phyloP scores from a whole-genome alignment of 257 asterid species.

The Solanum paucissectum region DNA sequence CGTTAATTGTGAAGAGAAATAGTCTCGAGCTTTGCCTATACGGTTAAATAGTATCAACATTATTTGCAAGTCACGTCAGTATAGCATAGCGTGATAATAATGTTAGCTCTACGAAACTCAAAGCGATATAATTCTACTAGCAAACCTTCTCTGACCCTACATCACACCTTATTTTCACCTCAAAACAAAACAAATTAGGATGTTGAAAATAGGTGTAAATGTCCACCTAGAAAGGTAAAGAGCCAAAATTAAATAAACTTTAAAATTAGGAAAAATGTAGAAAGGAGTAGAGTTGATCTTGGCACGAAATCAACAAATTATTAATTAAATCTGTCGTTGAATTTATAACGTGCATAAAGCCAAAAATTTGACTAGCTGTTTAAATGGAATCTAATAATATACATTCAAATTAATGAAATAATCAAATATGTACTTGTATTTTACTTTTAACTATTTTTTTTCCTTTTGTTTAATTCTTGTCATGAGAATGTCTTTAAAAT shows the following conservation, averaged over 20 bases:
- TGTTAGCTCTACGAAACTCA: neutral
- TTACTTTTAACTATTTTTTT: neutral
- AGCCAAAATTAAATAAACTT: neutral
- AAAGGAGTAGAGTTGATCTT: neutral
- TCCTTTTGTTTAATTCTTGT: neutral
- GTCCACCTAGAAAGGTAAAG: neutral
- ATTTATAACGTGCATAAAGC: constrained; percentile 1
- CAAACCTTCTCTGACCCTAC: neutral
- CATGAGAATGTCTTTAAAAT: neutral
- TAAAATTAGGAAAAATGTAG: neutral
- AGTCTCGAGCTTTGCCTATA: fast-evolving
- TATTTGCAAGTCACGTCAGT: neutral
- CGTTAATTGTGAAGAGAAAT: neutral
- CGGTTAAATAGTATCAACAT: neutral
- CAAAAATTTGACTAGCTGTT: constrained; percentile 13
- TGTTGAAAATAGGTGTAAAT: neutral
- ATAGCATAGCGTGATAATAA: fast-evolving
- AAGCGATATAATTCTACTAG: neutral
- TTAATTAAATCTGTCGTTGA: neutral
- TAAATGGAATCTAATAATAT: constrained; percentile 4
- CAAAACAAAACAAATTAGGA: neutral
- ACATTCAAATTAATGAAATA: neutral
- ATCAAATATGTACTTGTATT: neutral
- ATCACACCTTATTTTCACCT: too few relatives aligned
- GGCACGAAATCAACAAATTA: neutral